phyloP scores from a whole-genome alignment of 1,284 basidiomycete genomes.

The Tetrapyrgos nigripes region DNA sequence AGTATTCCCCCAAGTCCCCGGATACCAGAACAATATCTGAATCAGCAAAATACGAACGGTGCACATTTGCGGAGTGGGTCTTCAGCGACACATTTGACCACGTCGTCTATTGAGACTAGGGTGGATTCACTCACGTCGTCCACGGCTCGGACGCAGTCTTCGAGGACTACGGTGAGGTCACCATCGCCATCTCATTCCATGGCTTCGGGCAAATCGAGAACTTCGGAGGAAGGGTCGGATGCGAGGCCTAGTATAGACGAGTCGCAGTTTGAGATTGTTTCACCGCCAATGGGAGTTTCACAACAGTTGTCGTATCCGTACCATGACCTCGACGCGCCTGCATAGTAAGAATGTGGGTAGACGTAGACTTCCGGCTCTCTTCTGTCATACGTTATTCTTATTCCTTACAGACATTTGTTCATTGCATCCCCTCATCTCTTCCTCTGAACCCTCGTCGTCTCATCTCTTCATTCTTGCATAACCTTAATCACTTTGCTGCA shows the following conservation, averaged over 20 bases:
- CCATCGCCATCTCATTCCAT: slow-evolving; percentile 34
- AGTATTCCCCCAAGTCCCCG: slow-evolving; percentile 54
- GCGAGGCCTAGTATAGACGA: slow-evolving; percentile 49
- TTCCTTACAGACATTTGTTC: background rate
- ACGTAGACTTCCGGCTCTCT: background rate
- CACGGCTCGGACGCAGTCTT: background rate
- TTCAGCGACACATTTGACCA: slow-evolving; percentile 28
- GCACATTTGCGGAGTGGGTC: slow-evolving; percentile 24
- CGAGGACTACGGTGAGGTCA: background rate
- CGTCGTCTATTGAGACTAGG: slow-evolving; percentile 42
- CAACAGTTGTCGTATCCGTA: slow-evolving; percentile 44
- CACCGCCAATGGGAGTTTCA: slow-evolving; percentile 43
- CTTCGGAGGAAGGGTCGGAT: slow-evolving; percentile 36
- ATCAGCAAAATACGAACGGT: background rate
- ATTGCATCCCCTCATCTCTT: too few species aligned
- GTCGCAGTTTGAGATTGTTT: slow-evolving; percentile 57
- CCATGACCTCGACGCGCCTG: slow-evolving; percentile 34
- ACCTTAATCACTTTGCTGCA: background rate
- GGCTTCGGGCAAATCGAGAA: slow-evolving; percentile 39
- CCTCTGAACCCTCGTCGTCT: too few species aligned
- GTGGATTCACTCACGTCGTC: slow-evolving; percentile 1
- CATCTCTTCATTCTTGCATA: background rate
- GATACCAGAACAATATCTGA: slow-evolving; percentile 47
- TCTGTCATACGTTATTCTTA: background rate
- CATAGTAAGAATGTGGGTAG: background rate